phyloP scores from a whole-genome alignment of 805 yeast species.

The Ogataea nitratoaversa region DNA sequence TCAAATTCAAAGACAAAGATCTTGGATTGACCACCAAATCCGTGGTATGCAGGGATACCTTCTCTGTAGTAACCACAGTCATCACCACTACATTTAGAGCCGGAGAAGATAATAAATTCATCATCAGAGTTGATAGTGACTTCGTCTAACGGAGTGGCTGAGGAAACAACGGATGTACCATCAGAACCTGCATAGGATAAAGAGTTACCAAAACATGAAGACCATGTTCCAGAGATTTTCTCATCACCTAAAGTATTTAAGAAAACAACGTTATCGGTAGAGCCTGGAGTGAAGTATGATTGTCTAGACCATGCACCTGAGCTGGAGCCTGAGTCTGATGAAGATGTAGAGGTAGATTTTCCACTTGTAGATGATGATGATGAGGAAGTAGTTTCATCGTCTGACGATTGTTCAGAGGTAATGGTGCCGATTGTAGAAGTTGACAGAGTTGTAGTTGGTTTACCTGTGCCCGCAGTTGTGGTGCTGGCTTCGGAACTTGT shows the following conservation, averaged over 20 bases:
- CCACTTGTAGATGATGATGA: conserved; percentile 17
- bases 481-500: conserved; percentile 24
- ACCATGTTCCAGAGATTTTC: conserved; percentile 83
- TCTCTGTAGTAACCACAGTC: conserved; percentile 83
- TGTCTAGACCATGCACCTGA: conserved; percentile 67
- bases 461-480: conserved; percentile 17
- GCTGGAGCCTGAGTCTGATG: conserved; percentile 19
- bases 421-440: conserved; percentile 21
- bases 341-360: conserved; percentile 12
- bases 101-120: conserved; percentile 83
- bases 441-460: conserved; percentile 20
- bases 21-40: conserved; percentile 81
- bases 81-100: conserved; percentile 49
- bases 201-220: conserved; percentile 85
- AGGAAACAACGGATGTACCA: conserved; percentile 68
- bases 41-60: conserved; percentile 80
- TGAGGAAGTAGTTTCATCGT: conserved; percentile 22
- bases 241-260: conserved; percentile 86
- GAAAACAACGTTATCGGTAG: conserved; percentile 70
- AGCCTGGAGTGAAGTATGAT: conserved; percentile 64
- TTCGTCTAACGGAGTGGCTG: conserved; percentile 65
- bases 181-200: conserved; percentile 78
- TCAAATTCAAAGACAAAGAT: conserved; percentile 88
- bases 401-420: conserved; percentile 8
- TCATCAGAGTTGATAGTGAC: conserved; percentile 65